Evolutionary conservation across 768 basidiomycete species (phyloP).

Genomic region (Podaxis sp.): DNA sequence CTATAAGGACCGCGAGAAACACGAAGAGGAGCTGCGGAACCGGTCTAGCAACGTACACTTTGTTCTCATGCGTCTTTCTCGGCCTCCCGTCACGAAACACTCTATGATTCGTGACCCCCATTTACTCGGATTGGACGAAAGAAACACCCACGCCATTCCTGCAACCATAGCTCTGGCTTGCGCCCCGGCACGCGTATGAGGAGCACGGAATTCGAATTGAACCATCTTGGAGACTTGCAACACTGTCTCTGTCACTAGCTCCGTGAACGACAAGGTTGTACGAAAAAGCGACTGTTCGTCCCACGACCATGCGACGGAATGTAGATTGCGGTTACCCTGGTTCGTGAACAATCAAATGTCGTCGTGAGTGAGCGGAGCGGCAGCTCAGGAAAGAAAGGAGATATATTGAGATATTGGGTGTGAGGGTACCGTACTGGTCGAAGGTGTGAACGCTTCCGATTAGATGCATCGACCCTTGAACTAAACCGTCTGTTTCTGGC

Average conservation of each 20-base stretch:
- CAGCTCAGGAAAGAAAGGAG: not conserved
- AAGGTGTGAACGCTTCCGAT: too few relatives aligned
- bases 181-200: too few relatives aligned
- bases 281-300: not conserved
- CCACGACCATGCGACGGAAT: slow-evolving; percentile 1
- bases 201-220: too few relatives aligned
- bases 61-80: too few relatives aligned
- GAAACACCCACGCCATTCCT: too few relatives aligned
- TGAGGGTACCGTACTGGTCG: not conserved
- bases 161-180: too few relatives aligned
- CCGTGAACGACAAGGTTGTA: not conserved
- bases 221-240: too few relatives aligned
- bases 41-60: too few relatives aligned
- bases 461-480: not conserved
- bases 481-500: not conserved
- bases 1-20: not conserved
- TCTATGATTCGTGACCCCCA: too few relatives aligned
- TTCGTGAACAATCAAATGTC: not conserved
- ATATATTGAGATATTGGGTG: not conserved
- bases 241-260: too few relatives aligned
- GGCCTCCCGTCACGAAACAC: too few relatives aligned
- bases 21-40: not conserved
- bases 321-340: not conserved
- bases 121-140: too few relatives aligned
- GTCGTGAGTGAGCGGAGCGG: not conserved